phyloP scores from a whole-genome alignment of 1,284 basidiomycete species.

The Moesziomyces antarcticus region DNA sequence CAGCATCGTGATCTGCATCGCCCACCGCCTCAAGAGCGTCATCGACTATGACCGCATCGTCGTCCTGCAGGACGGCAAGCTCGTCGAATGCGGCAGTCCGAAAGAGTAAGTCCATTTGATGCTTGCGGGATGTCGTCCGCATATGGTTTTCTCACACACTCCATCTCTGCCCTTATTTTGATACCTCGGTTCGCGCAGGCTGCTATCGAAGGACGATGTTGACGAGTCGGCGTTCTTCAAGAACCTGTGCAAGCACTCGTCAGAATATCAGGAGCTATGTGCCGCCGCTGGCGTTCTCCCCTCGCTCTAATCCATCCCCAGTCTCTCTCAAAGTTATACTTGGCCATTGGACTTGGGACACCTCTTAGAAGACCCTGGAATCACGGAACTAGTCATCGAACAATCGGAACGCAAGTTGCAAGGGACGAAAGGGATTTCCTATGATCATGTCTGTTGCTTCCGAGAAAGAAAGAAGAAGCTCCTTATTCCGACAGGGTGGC shows the following conservation, averaged over 20 bases:
- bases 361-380: neutral
- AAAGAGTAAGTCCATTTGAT: slow-evolving; percentile 16
- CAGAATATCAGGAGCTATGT: slow-evolving; percentile 34
- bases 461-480: neutral
- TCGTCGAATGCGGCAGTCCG: slow-evolving; percentile 82
- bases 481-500: slow-evolving; percentile 11
- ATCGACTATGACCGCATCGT: slow-evolving; percentile 78
- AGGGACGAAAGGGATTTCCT: no score
- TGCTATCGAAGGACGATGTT: slow-evolving; percentile 23
- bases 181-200: neutral
- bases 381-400: no score
- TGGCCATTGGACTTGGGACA: no score
- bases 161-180: neutral
- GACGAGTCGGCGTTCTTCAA: slow-evolving; percentile 32
- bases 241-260: slow-evolving; percentile 31
- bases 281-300: slow-evolving; percentile 18
- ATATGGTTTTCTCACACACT: neutral
- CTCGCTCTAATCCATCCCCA: neutral
- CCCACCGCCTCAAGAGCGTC: slow-evolving; percentile 45
- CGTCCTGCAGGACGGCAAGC: slow-evolving; percentile 69
- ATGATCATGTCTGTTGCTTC: neutral
- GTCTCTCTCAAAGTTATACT: no score
- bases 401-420: no score
- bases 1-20: slow-evolving; percentile 69
- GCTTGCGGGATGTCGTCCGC: neutral